Evolutionary conservation across 306 rosid genomes (phyloP), one percentile per base, ranked within the genome.

Genomic region (Cucumis melo): DNA sequence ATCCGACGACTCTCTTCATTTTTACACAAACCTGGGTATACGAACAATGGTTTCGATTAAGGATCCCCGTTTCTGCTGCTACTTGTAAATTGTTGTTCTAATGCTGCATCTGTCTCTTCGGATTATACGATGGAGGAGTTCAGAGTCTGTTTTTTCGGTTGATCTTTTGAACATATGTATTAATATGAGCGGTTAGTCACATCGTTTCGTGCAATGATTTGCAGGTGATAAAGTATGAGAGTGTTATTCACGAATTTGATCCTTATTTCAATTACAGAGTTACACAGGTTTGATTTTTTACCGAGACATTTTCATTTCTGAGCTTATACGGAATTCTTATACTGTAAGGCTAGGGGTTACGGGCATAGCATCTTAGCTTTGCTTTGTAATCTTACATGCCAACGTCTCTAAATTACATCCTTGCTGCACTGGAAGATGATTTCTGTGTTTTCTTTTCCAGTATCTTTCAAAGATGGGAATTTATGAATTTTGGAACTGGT

Each of bases 401-500:
- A 50, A 15, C 23, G 11, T 48, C 58, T 71, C 9, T 9, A 15
- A 27, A 71, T 71, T 48, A 48, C 57, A 13, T 15, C 41, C 23
- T 23, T 7, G 8, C 41, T 27, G 77, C 21, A 72, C n/a, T 3
- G 10, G 44, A 73, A 32, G 29, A 29, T 73, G 44, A 50, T 73
- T 32, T 73, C 19, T 53, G 13, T 32, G 62, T 73, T 10, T 80
- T 75, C 32, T 19, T 76, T 84, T 80, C 76, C 98, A 94, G 98
- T 90, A 53, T 89, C 88, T 94, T 85, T 84, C 93, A 4, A 94
- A 94, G 91, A 94, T 89, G 79, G 98, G 98, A 73, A 90, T 91
- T 83, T 94, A 94, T 84, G 97, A 94, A 62, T 94, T 94, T 84
- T 91, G 97, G 98, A 94, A 94, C 83, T 94, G 98, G 98, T 94